These are phyloP conservation scores for Fusarium udum DNA, from an alignment of 2,329 filamentous ascomycete species.

Conservation along the genomic window DNA sequence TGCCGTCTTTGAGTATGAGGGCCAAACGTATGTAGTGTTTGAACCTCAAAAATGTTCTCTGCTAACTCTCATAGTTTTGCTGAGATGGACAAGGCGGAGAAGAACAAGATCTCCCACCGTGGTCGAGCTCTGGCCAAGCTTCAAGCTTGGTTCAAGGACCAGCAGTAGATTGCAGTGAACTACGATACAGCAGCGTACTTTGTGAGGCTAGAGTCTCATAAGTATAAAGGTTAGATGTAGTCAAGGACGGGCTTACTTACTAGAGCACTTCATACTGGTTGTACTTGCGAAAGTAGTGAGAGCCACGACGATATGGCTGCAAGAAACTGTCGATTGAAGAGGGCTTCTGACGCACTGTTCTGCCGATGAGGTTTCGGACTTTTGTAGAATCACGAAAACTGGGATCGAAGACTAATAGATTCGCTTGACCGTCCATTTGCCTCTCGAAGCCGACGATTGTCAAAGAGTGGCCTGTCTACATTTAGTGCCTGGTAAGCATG, in stretches of 20 bases:
- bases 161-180: conserved; percentile 20
- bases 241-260: conserved; percentile 56
- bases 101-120: conserved; percentile 94
- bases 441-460: conserved; percentile 88
- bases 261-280: conserved; percentile 82
- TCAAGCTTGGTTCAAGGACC: conserved; percentile 76
- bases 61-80: conserved; percentile 68
- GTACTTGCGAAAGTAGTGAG: conserved; percentile 73
- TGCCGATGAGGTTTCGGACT: conserved; percentile 68
- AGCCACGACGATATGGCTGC: conserved; percentile 77
- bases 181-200: conserved; percentile 19
- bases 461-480: conserved; percentile 78
- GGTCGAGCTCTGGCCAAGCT: conserved; percentile 88
- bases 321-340: conserved; percentile 59
- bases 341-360: conserved; percentile 54
- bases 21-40: conserved; percentile 71
- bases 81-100: conserved; percentile 88
- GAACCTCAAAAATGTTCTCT: not conserved
- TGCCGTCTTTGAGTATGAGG: conserved; percentile 92
- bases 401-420: conserved; percentile 88
- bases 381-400: conserved; percentile 76
- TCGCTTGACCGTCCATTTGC: conserved; percentile 68
- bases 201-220: conserved; percentile 25
- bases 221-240: not conserved
- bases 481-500: not conserved